Conservation (phyloP, 257 asterid species). For the Linderniella brevidens region DNA sequence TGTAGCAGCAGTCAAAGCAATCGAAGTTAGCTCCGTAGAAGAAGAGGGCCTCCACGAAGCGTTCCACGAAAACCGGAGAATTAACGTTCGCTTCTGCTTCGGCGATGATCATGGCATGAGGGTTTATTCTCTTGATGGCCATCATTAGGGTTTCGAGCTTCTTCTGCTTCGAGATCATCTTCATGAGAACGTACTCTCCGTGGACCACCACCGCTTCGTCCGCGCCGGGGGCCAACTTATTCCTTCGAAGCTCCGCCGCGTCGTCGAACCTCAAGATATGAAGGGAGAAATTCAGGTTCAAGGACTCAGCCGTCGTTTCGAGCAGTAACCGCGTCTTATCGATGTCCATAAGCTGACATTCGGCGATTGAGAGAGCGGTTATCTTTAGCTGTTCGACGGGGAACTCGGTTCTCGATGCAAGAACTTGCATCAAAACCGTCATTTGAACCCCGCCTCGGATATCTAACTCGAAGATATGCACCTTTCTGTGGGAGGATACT, state of each 20-base stretch:
- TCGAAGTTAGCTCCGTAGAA: constrained; percentile 37
- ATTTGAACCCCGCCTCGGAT: too few relatives aligned
- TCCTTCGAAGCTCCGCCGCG: constrained; percentile 17
- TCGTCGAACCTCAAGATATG: constrained; percentile 30
- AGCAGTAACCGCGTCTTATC: too few relatives aligned
- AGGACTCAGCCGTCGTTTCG: constrained; percentile 16
- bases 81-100: constrained; percentile 43
- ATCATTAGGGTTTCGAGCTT: constrained; percentile 22
- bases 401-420: too few relatives aligned
- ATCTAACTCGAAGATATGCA: too few relatives aligned
- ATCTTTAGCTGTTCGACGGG: too few relatives aligned
- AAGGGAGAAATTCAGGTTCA: constrained; percentile 25
- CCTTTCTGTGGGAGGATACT: too few relatives aligned
- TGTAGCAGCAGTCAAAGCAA: too few relatives aligned
- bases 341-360: too few relatives aligned
- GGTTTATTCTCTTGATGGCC: constrained; percentile 16
- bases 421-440: too few relatives aligned
- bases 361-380: too few relatives aligned
- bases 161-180: constrained; percentile 21
- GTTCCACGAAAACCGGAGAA: constrained; percentile 26
- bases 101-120: constrained; percentile 21
- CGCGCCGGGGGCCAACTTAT: constrained; percentile 11
- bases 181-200: constrained; percentile 18
- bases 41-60: constrained; percentile 35
- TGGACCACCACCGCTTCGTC: constrained; percentile 32